A percentile compares a stretch with the other conserved stretches of the same genome.
These are phyloP conservation scores for Hirsutella minnesotensis DNA, from an alignment of 2,329 filamentous ascomycete species.

Conservation along the genomic window DNA sequence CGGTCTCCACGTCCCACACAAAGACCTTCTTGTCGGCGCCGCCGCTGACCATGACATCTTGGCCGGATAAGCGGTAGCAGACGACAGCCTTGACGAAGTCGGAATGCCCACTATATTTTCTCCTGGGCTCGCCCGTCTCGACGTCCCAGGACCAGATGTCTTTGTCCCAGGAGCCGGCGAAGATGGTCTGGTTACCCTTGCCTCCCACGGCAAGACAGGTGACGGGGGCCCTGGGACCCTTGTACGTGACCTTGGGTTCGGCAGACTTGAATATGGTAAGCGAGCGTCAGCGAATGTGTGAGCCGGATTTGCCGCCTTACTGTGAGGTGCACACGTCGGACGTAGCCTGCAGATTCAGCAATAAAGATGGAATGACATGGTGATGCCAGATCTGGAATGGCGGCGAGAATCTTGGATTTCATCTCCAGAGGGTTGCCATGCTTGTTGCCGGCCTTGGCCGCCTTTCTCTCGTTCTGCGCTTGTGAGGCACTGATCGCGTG, in stretches of 20 bases:
- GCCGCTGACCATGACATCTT: constrained; percentile 58
- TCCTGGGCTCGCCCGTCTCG: constrained; percentile 38
- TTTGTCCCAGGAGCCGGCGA: constrained; percentile 93
- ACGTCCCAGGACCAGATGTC: constrained; percentile 76
- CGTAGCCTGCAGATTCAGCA: constrained; percentile 75
- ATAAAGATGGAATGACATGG: constrained; percentile 53
- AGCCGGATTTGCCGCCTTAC: constrained; percentile 3
- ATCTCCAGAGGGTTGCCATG: constrained; percentile 71
- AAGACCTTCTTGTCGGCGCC: constrained; percentile 71
- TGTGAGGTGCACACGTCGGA: constrained; percentile 45
- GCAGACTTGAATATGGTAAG: constrained; percentile 15
- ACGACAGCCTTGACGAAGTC: constrained; percentile 86
- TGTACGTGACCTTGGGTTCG: constrained; percentile 36
- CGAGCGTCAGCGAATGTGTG: not conserved
- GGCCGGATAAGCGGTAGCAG: constrained; percentile 46
- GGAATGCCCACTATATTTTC: constrained; percentile 61
- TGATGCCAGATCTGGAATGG: constrained; percentile 53
- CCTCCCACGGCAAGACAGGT: constrained; percentile 62
- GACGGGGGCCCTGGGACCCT: constrained; percentile 67
- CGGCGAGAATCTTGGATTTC: constrained; percentile 75
- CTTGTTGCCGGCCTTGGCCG: constrained; percentile 61
- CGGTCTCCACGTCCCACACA: constrained; percentile 66
- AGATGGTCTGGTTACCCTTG: constrained; percentile 46
- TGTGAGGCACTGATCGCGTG: constrained; percentile 31
- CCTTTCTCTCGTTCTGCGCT: constrained; percentile 44